A percentile compares a stretch with the other conserved stretches of the same genome.
Evolutionary conservation across 225 moss, liverwort and hornwort species (phyloP).

Genomic region (Thuidium tamariscinum): DNA sequence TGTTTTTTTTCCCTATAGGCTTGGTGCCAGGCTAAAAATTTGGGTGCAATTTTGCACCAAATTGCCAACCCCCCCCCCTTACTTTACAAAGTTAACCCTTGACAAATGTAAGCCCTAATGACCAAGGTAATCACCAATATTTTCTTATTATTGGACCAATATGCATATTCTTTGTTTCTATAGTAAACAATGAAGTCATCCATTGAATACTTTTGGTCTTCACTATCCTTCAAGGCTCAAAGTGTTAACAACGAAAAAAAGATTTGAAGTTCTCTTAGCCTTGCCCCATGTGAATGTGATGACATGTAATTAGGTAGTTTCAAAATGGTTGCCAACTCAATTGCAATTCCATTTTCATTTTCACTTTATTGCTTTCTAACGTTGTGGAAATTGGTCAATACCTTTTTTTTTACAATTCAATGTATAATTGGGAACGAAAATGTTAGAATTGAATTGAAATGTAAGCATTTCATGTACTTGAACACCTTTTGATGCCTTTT

Average conservation of each 20-base stretch:
- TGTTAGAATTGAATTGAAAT: background rate
- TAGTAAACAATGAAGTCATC: background rate
- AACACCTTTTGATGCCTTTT: background rate
- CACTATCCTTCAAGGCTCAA: rapidly evolving
- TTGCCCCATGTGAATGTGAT: background rate
- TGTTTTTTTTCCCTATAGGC: too few species aligned
- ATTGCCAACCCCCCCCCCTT: too few species aligned
- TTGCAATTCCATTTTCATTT: background rate
- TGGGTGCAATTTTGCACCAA: too few species aligned
- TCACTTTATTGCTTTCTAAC: background rate
- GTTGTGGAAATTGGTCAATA: background rate
- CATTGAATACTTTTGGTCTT: background rate
- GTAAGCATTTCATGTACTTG: background rate
- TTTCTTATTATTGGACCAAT: too few species aligned
- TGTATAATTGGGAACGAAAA: background rate
- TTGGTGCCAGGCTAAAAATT: too few species aligned
- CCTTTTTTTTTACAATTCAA: background rate
- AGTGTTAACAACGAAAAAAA: too few species aligned
- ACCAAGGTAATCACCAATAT: background rate
- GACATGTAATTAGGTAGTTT: too few species aligned
- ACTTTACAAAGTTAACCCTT: background rate
- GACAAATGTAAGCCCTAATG: rapidly evolving
- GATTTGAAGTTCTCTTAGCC: background rate
- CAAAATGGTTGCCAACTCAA: background rate
- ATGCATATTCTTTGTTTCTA: too few species aligned